Conservation (phyloP, 139 green algal genomes). For the Yamagishiella unicocca region DNA sequence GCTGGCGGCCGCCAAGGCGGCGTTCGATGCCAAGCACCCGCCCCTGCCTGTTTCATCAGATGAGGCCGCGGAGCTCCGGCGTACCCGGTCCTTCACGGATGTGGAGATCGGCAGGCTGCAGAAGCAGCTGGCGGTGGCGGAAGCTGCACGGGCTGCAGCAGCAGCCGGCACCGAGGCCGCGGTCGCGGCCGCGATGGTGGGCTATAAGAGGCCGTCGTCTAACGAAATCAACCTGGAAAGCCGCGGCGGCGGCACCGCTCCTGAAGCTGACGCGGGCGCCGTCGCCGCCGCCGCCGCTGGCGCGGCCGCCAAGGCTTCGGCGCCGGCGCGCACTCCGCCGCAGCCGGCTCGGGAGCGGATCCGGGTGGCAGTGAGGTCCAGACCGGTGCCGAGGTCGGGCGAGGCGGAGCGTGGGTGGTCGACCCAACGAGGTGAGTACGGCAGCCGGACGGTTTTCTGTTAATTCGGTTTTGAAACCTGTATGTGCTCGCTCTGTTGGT, state of each 20-base stretch:
- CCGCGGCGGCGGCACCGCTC: not conserved
- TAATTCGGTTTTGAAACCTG: too few relatives aligned
- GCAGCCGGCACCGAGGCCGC: not conserved
- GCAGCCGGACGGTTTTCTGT: too few relatives aligned
- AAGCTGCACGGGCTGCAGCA: not conserved
- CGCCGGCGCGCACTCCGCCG: not conserved
- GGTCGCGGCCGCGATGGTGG: not conserved
- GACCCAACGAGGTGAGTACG: slow-evolving; percentile 38
- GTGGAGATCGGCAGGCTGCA: slow-evolving; percentile 11
- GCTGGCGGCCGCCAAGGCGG: not conserved
- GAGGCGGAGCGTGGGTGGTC: slow-evolving; percentile 43
- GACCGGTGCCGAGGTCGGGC: slow-evolving; percentile 18
- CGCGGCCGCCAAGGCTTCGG: not conserved
- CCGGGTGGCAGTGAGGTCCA: slow-evolving; percentile 45
- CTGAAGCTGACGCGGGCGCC: not conserved
- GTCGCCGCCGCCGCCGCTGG: not conserved
- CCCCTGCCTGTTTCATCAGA: not conserved
- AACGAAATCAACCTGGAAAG: too few relatives aligned
- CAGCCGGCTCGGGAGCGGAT: slow-evolving; percentile 36
- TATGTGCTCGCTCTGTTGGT: too few relatives aligned
- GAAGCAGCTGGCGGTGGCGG: not conserved
- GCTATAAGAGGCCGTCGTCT: too few relatives aligned
- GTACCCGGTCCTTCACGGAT: slow-evolving; percentile 21
- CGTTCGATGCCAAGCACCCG: not conserved
- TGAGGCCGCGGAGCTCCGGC: not conserved